Base-by-base conservation (phyloP, 2,329 filamentous ascomycete species). In the Mariannaea elegans region DNA sequence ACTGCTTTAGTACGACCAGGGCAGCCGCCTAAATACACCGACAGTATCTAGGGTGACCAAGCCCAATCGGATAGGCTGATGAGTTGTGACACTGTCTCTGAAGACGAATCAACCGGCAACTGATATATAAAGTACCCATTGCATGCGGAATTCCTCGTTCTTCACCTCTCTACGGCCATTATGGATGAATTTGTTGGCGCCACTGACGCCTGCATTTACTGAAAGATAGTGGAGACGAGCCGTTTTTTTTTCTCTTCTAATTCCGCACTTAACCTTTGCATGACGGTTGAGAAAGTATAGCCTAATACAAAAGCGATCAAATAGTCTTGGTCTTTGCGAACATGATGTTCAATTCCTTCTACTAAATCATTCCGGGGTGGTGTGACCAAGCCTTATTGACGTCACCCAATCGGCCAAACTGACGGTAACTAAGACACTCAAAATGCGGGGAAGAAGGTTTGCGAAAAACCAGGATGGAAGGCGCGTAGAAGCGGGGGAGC, bases 361-460 rank as follows among this genome's bases (percentile, higher is more conserved):
- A 9, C 19, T 10, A 44, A 19, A 32, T 7, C 14, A 36, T 16
- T 23, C 19, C 18, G 14, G 57, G 42, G 27, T 48, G 45, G 56
- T 54, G 56, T 49, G 24, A 27, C 24, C 5, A 27, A 45, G 24
- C 18, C 27, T 13, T 24, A 14, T 61, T 69, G 65, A 69, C 67
- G 63, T 69, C 67, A 70, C 61, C 60, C 56, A 65, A 69, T 69
- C 63, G 56, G 64, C 39, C 62, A 65, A 60, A 62, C 60, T 52
- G 45, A 55, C 36, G 31, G 58, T 48, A 16, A 50, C 49, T 56
- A 51, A 59, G 39, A 31, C 24, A 47, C 27, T 51, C 47, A 49
- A 38, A 68, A 57, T 70, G 67, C 67, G 67, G 67, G 62, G 67
- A 45, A 53, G 12, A 16, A 41, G 44, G 14, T n/a, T n/a, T n/a